Evolutionary conservation across 2,329 filamentous ascomycete genomes (phyloP).

Genomic region (Eutypella sp.): DNA sequence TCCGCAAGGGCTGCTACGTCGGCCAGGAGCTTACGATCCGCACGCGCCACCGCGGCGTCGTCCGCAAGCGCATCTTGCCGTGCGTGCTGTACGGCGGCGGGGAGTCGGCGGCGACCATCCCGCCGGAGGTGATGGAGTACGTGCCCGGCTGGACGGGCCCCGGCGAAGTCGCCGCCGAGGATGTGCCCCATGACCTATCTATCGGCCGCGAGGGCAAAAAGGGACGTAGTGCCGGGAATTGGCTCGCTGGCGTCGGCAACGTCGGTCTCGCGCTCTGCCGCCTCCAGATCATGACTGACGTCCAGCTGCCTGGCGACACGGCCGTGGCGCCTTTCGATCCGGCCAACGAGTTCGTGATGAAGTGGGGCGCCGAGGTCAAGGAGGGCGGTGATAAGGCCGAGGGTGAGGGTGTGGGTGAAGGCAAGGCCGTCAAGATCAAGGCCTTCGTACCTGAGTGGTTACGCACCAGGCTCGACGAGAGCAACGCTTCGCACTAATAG

Average conservation of each 20-base stretch:
- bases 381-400: conserved; percentile 28
- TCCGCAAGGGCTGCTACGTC: conserved; percentile 93
- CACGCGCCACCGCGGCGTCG: conserved; percentile 89
- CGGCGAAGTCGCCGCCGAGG: conserved; percentile 23
- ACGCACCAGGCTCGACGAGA: conserved; percentile 33
- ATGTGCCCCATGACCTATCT: conserved; percentile 39
- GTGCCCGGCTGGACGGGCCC: conserved; percentile 22
- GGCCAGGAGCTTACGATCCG: conserved; percentile 96
- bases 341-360: conserved; percentile 57
- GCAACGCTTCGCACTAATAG: conserved; percentile 11
- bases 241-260: conserved; percentile 74
- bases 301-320: conserved; percentile 64
- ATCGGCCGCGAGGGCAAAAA: conserved; percentile 49
- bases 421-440: conserved; percentile 52
- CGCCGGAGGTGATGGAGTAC: conserved; percentile 43
- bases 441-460: conserved; percentile 83
- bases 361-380: conserved; percentile 38
- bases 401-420: conserved; percentile 36
- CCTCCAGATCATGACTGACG: conserved; percentile 84
- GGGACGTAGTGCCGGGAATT: conserved; percentile 74
- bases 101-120: conserved; percentile 23
- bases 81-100: conserved; percentile 62
- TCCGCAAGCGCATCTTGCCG: conserved; percentile 84
- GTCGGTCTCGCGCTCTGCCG: conserved; percentile 82
- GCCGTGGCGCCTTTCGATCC: conserved; percentile 56